A percentile compares a stretch with the other conserved stretches of the same genome.
Conservation (phyloP, 768 basidiomycete genomes). For the Lactifluus rugatus region DNA sequence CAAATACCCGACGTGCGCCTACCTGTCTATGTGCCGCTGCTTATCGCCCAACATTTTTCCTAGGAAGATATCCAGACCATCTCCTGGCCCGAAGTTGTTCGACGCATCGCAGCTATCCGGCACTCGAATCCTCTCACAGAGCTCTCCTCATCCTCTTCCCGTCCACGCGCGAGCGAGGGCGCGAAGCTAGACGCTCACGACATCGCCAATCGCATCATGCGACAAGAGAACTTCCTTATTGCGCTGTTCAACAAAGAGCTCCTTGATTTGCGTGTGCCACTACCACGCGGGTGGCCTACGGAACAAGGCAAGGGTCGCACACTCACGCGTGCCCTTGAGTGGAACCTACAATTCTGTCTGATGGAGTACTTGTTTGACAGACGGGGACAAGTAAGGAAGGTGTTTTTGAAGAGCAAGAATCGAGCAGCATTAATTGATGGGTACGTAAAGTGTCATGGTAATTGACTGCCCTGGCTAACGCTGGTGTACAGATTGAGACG, state of each 20-base stretch:
- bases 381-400: conserved; percentile 83
- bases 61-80: conserved; percentile 97
- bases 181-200: conserved; percentile 96
- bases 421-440: conserved; percentile 69
- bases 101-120: conserved; percentile 79
- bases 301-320: conserved; percentile 63
- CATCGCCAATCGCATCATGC: conserved; percentile 93
- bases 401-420: conserved; percentile 83
- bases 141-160: conserved; percentile 50
- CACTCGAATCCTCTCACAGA: conserved; percentile 92
- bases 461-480: not conserved
- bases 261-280: conserved; percentile 75
- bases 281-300: conserved; percentile 50
- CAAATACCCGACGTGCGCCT: conserved; percentile 81
- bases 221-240: conserved; percentile 97
- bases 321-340: conserved; percentile 86
- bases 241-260: conserved; percentile 96
- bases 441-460: conserved; percentile 30
- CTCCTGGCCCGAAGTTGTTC: conserved; percentile 91
- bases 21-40: conserved; percentile 10
- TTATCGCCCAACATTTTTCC: conserved; percentile 8
- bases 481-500: conserved; percentile 49
- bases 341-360: conserved; percentile 94
- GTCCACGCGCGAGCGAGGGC: conserved; percentile 52
- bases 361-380: conserved; percentile 91